Evolutionary conservation across 2,329 filamentous ascomycete species (phyloP).

Genomic region (Aureobasidium sp.): DNA sequence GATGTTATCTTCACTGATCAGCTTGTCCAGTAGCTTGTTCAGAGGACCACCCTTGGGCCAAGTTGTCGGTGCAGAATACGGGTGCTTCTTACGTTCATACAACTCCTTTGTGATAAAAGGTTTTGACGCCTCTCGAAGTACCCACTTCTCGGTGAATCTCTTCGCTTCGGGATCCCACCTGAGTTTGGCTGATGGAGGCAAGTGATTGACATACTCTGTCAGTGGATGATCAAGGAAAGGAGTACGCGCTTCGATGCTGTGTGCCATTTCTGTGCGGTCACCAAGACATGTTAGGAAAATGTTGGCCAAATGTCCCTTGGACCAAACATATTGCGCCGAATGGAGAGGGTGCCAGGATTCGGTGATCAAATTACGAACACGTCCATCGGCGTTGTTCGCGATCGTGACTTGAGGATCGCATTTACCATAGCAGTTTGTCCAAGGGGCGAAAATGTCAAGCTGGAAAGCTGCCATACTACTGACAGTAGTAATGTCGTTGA

Average conservation of each 20-base stretch:
- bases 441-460: slow-evolving; percentile 31
- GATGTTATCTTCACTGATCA: slow-evolving; percentile 26
- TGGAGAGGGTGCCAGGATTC: slow-evolving; percentile 38
- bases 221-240: slow-evolving; percentile 37
- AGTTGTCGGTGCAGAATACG: slow-evolving; percentile 41
- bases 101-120: slow-evolving; percentile 48
- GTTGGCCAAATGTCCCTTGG: slow-evolving; percentile 32
- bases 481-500: slow-evolving; percentile 35
- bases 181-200: slow-evolving; percentile 34
- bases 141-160: slow-evolving; percentile 40
- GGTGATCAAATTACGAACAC: slow-evolving; percentile 25
- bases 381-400: slow-evolving; percentile 28
- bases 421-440: slow-evolving; percentile 26
- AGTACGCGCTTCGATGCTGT: slow-evolving; percentile 35
- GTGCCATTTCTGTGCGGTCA: slow-evolving; percentile 41
- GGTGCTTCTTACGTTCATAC: slow-evolving; percentile 44
- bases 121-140: slow-evolving; percentile 44
- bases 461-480: slow-evolving; percentile 31
- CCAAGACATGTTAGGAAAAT: slow-evolving; percentile 38
- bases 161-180: slow-evolving; percentile 24
- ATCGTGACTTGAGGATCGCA: slow-evolving; percentile 30
- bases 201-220: slow-evolving; percentile 33
- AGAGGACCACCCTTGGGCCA: slow-evolving; percentile 40
- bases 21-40: slow-evolving; percentile 28
- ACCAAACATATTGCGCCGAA: slow-evolving; percentile 33